These are phyloP conservation scores for Blastocystis sp. DNA, from an alignment of 352 stramenopile genomes.

Conservation along the genomic window DNA sequence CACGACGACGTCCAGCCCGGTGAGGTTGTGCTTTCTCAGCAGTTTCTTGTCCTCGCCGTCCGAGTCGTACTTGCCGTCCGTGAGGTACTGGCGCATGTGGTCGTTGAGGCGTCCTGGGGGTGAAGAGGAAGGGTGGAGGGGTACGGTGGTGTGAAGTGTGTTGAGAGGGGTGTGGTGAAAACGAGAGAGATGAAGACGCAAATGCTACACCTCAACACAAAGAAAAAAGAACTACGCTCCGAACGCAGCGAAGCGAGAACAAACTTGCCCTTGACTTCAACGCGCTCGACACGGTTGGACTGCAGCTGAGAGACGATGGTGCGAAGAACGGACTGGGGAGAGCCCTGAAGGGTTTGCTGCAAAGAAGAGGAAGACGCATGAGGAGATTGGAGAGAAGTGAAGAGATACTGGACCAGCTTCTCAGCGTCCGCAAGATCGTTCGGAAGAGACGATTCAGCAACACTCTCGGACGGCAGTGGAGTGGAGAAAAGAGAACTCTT, in stretches of 20 bases:
- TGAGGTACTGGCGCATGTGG: conserved; percentile 22
- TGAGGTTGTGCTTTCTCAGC: conserved; percentile 13
- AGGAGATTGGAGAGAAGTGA: not conserved
- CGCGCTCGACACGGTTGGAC: not conserved
- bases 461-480: no score
- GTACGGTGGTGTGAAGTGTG: not conserved
- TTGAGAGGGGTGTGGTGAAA: no score
- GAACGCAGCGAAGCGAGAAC: not conserved
- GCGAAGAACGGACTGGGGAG: not conserved
- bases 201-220: no score
- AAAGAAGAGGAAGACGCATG: not conserved
- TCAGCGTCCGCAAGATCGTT: no score
- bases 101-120: conserved; percentile 43
- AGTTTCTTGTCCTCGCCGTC: not conserved
- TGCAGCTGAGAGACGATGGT: not conserved
- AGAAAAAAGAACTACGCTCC: no score
- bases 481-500: no score
- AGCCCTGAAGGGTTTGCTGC: not conserved
- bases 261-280: not conserved
- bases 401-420: no score
- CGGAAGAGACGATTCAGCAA: no score
- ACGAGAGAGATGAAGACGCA: no score
- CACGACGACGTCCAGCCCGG: conserved; percentile 4
- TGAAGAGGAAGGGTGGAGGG: not conserved
- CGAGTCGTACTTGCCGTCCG: not conserved